A percentile compares a stretch with the other conserved stretches of the same genome.
Conservation (phyloP, 2,329 filamentous ascomycete genomes). For the Trichoderma endophyticum region DNA sequence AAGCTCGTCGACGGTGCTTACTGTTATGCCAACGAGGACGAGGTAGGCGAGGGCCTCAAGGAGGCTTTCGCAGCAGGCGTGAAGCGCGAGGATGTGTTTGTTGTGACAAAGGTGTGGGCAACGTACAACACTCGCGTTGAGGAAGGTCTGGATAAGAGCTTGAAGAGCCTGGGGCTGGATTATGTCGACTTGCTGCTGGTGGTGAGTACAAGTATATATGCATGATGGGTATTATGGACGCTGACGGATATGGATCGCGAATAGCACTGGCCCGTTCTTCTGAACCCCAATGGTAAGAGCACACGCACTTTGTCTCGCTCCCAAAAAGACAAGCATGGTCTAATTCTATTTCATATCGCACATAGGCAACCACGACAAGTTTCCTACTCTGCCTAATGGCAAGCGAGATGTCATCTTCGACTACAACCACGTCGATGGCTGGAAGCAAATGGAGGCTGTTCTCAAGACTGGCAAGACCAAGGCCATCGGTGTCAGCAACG, state of each 20-base stretch:
- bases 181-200: slow-evolving; percentile 81
- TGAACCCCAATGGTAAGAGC: slow-evolving; percentile 69
- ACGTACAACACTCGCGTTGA: slow-evolving; percentile 71
- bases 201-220: slow-evolving; percentile 32
- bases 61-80: slow-evolving; percentile 68
- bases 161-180: slow-evolving; percentile 70
- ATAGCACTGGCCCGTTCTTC: slow-evolving; percentile 76
- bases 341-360: neutral
- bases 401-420: slow-evolving; percentile 66
- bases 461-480: slow-evolving; percentile 56
- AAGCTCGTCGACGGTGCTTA: slow-evolving; percentile 68
- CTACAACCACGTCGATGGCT: slow-evolving; percentile 72
- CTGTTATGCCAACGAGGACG: slow-evolving; percentile 78
- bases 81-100: slow-evolving; percentile 76
- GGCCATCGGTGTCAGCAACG: slow-evolving; percentile 56
- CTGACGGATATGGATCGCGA: neutral
- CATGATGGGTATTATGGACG: neutral
- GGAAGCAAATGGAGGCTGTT: slow-evolving; percentile 71
- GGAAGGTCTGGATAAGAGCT: slow-evolving; percentile 67
- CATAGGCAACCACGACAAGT: slow-evolving; percentile 64
- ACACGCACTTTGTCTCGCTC: neutral
- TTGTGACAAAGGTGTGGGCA: slow-evolving; percentile 83
- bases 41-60: slow-evolving; percentile 74
- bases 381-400: slow-evolving; percentile 72
- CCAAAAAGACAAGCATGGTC: neutral